Conservation (phyloP, 108 stramenopile genomes). For the Conticribra weissflogii region DNA sequence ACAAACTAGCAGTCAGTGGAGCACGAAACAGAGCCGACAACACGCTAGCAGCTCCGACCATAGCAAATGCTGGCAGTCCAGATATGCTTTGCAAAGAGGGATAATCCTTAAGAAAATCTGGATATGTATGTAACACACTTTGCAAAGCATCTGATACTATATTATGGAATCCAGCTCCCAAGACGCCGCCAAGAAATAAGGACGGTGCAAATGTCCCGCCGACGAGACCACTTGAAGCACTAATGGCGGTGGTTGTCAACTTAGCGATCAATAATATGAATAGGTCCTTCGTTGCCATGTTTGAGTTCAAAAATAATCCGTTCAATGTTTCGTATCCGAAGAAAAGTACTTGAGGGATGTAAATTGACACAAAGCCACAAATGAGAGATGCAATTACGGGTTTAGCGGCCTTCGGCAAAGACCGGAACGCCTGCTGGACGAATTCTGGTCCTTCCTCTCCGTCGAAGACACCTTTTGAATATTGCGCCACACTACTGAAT, state of each 20-base stretch:
- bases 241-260: constrained; percentile 77
- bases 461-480: constrained; percentile 59
- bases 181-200: constrained; percentile 87
- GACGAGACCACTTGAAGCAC: constrained; percentile 86
- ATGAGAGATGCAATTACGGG: constrained; percentile 79
- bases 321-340: constrained; percentile 95
- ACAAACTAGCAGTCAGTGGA: constrained; percentile 82
- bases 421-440: constrained; percentile 46
- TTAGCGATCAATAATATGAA: constrained; percentile 67
- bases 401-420: constrained; percentile 54
- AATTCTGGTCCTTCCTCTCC: constrained; percentile 59
- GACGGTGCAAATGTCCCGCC: constrained; percentile 95
- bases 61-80: constrained; percentile 87
- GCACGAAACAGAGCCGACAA: constrained; percentile 90
- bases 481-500: constrained; percentile 68
- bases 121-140: constrained; percentile 26
- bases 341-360: constrained; percentile 89
- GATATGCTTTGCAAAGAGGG: constrained; percentile 49
- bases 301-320: constrained; percentile 69
- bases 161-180: constrained; percentile 88
- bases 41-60: constrained; percentile 90
- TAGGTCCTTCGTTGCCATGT: constrained; percentile 52
- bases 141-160: constrained; percentile 42
- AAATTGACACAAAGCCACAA: constrained; percentile 76
- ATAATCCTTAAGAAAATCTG: constrained; percentile 23